A percentile compares a stretch with the other conserved stretches of the same genome.
phyloP scores from a whole-genome alignment of 805 yeast species.

The Debaryomyces hansenii region DNA sequence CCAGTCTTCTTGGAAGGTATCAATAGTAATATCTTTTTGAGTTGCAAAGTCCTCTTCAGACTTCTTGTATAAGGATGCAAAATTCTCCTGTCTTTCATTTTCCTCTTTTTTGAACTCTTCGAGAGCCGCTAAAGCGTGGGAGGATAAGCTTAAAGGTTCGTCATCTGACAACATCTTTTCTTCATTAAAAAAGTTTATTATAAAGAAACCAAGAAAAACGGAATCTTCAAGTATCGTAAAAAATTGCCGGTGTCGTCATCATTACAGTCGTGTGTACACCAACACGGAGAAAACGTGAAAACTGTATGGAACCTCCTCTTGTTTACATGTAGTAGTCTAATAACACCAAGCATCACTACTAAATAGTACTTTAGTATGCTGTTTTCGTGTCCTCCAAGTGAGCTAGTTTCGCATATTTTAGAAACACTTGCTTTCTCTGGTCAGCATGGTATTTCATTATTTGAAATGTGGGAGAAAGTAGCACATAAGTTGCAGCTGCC shows the following conservation, averaged over 20 bases:
- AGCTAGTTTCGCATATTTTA: constrained; percentile 22
- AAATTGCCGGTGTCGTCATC: background rate
- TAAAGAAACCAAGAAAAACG: background rate
- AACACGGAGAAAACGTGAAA: background rate
- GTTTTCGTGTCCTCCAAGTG: constrained; percentile 24
- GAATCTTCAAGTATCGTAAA: background rate
- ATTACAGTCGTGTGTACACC: background rate
- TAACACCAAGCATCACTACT: background rate
- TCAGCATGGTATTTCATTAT: constrained; percentile 24
- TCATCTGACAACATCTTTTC: constrained; percentile 39
- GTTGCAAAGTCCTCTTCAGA: constrained; percentile 59
- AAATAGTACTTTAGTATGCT: constrained; percentile 9
- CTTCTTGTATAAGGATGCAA: constrained; percentile 50
- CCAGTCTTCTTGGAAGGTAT: constrained; percentile 88
- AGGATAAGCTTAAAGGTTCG: constrained; percentile 46
- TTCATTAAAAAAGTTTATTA: background rate
- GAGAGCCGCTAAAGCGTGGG: constrained; percentile 53
- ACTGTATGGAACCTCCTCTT: background rate
- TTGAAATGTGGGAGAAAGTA: constrained; percentile 28
- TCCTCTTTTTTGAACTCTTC: constrained; percentile 71
- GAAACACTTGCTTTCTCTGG: constrained; percentile 35
- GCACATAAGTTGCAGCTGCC: constrained; percentile 16
- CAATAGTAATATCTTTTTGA: constrained; percentile 52
- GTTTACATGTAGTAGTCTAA: background rate
- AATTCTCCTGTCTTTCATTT: constrained; percentile 51